phyloP scores from a whole-genome alignment of 2,329 filamentous ascomycete species.

The Sporothrix curviconia region DNA sequence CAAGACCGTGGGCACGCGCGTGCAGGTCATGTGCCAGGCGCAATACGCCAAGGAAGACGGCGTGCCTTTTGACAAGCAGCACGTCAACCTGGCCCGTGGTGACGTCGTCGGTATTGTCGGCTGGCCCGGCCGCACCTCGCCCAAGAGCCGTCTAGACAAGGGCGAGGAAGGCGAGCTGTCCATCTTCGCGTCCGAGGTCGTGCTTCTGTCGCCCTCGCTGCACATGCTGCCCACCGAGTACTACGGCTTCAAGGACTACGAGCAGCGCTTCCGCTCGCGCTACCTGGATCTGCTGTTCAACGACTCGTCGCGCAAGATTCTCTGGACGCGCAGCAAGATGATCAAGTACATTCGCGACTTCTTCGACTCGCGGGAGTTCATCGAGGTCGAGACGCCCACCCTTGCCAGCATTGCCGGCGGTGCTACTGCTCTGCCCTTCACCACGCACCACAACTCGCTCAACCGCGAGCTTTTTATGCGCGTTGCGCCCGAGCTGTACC shows the following conservation, averaged over 20 bases:
- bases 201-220: slow-evolving; percentile 82
- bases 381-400: slow-evolving; percentile 95
- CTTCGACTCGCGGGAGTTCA: slow-evolving; percentile 81
- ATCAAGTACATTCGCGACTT: slow-evolving; percentile 81
- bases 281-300: slow-evolving; percentile 98
- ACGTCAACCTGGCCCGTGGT: slow-evolving; percentile 80
- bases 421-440: slow-evolving; percentile 90
- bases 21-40: slow-evolving; percentile 89
- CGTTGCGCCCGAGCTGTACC: slow-evolving; percentile 88
- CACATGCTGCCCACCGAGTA: slow-evolving; percentile 85
- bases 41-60: slow-evolving; percentile 65
- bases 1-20: slow-evolving; percentile 59
- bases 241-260: slow-evolving; percentile 92
- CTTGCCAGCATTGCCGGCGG: slow-evolving; percentile 94
- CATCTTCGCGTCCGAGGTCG: slow-evolving; percentile 81
- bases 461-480: slow-evolving; percentile 94
- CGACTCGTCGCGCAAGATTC: slow-evolving; percentile 72
- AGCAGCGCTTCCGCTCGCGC: slow-evolving; percentile 85
- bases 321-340: slow-evolving; percentile 81
- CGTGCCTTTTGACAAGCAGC: slow-evolving; percentile 69
- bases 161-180: slow-evolving; percentile 85
- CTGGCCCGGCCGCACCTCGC: slow-evolving; percentile 76
- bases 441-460: slow-evolving; percentile 92
- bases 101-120: slow-evolving; percentile 88
- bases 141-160: slow-evolving; percentile 76